Base-by-base conservation (phyloP, 331 rosid species). In the Cydonia oblonga region DNA sequence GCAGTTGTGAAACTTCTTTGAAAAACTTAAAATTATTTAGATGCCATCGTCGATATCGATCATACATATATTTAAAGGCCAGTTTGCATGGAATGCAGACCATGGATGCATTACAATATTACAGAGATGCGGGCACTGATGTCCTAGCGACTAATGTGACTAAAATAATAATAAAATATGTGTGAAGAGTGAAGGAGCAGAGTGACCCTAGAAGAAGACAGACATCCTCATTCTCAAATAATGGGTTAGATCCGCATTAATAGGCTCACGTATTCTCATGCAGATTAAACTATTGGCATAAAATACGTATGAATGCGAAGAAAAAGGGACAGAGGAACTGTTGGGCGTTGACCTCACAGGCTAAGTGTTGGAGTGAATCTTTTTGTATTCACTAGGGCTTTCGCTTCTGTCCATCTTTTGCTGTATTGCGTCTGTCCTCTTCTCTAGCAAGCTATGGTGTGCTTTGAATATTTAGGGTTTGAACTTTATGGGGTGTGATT, bases 201-300 rank as follows among this genome's bases (percentile, higher is more conserved):
- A 58, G 40, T 22, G 58, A 12, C 64, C 69, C 8, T 61, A 79
- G 30, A 80, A 77, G 82, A 76, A 28, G 89, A 91, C 97, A 91
- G 85, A 91, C 91, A 91, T 91, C 74, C 96, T 84, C 90, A 81
- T 82, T 81, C 81, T 82, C 71, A 80, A 87, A 82, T 72, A 72
- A 80, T 80, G 84, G 79, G 84, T 56, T 70, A 70, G 96, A 87
- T 89, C 92, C 97, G 89, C 82, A 85, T 77, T 85, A 83, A 74
- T 76, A 81, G 92, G 42, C 78, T 76, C 87, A 79, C 85, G 85
- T 69, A 83, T 81, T 79, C 84, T 80, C 81, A 80, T 64, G 84
- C 83, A 84, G 58, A 51, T 81, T 81, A 84, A 73, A 80, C 71
- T 38, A 75, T 35, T 14, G 62, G 9, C 46, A 54, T 72, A 82